phyloP scores from a whole-genome alignment of 1,284 basidiomycete species.

The Chalciporus sp. region DNA sequence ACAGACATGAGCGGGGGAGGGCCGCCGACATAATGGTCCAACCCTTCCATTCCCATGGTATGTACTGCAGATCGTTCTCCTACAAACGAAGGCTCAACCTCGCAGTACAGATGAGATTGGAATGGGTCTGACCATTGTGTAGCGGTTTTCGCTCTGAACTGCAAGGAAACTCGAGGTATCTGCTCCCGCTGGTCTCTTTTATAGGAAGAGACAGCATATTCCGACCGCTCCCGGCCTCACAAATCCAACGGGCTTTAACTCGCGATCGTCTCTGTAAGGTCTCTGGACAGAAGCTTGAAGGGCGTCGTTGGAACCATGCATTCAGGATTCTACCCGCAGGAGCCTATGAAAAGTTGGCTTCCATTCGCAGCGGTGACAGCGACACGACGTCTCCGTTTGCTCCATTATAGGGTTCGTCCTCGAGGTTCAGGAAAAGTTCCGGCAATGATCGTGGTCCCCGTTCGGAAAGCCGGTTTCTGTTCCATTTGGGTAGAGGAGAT shows the following conservation, averaged over 20 bases:
- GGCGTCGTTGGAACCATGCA: neutral
- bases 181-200: slow-evolving; percentile 6
- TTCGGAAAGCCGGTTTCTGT: slow-evolving; percentile 7
- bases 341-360: neutral
- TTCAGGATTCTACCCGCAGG: neutral
- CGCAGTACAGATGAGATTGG: slow-evolving; percentile 31
- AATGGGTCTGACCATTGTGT: slow-evolving; percentile 33
- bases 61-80: slow-evolving; percentile 25
- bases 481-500: slow-evolving; percentile 6
- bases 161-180: neutral
- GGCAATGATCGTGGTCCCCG: neutral
- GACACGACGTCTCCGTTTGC: neutral
- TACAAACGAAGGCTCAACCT: slow-evolving; percentile 23
- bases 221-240: neutral
- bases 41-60: slow-evolving; percentile 37
- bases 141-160: slow-evolving; percentile 22
- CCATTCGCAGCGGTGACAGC: slow-evolving; percentile 4
- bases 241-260: slow-evolving; percentile 9
- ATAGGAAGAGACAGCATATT: slow-evolving; percentile 4
- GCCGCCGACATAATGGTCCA: slow-evolving; percentile 24
- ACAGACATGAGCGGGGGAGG: slow-evolving; percentile 5
- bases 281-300: neutral
- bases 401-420: slow-evolving; percentile 10
- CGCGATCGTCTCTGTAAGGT: neutral
- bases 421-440: neutral